Evolutionary conservation across 164 flowering plant genomes (phyloP), one percentile per base, ranked within the genome.

Genomic region (Tetrastigma voinierianum): DNA sequence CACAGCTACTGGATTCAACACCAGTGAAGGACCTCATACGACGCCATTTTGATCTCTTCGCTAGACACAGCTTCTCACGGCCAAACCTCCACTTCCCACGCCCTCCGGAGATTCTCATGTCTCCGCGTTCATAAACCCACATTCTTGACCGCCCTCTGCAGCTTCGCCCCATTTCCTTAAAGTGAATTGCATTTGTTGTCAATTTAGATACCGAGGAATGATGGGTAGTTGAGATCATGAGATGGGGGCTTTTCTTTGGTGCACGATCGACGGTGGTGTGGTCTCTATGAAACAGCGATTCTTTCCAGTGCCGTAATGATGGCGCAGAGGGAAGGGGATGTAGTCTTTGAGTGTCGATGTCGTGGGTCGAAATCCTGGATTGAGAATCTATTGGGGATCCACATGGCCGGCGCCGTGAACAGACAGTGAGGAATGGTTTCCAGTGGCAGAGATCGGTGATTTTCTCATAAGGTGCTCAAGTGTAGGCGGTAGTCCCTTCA

Each of bases 291-390:
- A 94, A 83, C 2, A 92, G 83, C 73, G 0, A 95, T 86, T 14
- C 70, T 65, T 46, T 40, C 54, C 54, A 0, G 84, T 10, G 46
- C 73, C 77, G 58, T 89, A 92, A 1, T 93, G 64, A 85, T 78
- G 10, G 90, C 18, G 67, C 99, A 93, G 1, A 92, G 74, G 72
- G 72, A 90, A 92, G 15, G 78, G 80, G 46, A 92, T 64, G 68
- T 92, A 92, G 53, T 90, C 96, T 11, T 10, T 64, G 0, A n/a
- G 32, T 14, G 0, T 61, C 66, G 8, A 87, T 67, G 23, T 96
- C 97, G 52, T 92, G 92, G 0, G 92, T 80, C 60, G n/a, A n/a
- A 96, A 73, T 2, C 99, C 98, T 0, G 99, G 99, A 64, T 92
- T 63, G 9, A 89, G 79, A 12, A 98, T 17, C 73, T 66, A 65